These are phyloP conservation scores for Zygosaccharomyces gambellarensis DNA, from an alignment of 805 yeast genomes.

Conservation along the genomic window DNA sequence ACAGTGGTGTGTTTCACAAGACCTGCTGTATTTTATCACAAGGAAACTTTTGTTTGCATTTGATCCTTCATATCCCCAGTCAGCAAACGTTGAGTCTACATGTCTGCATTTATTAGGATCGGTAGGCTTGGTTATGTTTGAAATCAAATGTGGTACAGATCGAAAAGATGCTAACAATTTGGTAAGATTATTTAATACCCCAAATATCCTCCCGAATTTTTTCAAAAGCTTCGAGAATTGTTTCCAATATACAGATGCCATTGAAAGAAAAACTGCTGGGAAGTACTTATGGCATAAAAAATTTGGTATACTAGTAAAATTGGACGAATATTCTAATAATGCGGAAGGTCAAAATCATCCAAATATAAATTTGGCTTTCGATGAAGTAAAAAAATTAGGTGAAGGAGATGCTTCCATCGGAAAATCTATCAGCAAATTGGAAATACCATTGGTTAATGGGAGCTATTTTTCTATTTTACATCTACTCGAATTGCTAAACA, in stretches of 20 bases:
- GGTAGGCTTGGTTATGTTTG: slow-evolving; percentile 49
- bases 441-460: slow-evolving; percentile 2
- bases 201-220: slow-evolving; percentile 19
- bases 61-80: slow-evolving; percentile 35
- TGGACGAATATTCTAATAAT: slow-evolving; percentile 16
- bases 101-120: slow-evolving; percentile 58
- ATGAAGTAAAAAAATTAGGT: slow-evolving; percentile 4
- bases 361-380: background rate
- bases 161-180: slow-evolving; percentile 17
- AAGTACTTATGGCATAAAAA: slow-evolving; percentile 21
- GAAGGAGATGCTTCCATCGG: background rate
- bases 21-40: slow-evolving; percentile 43
- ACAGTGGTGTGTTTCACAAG: slow-evolving; percentile 59
- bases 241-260: background rate
- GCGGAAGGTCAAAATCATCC: slow-evolving; percentile 7
- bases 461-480: slow-evolving; percentile 24
- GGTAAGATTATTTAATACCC: slow-evolving; percentile 24
- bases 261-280: slow-evolving; percentile 4
- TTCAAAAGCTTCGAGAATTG: slow-evolving; percentile 16
- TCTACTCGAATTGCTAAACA: slow-evolving; percentile 25
- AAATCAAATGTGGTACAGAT: slow-evolving; percentile 20
- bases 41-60: slow-evolving; percentile 40
- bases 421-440: background rate
- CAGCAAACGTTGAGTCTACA: slow-evolving; percentile 44
- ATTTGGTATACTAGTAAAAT: slow-evolving; percentile 11